These are phyloP conservation scores for Triticum dicoccoides DNA, from an alignment of 176 grass and related monocot species.

Conservation along the genomic window DNA sequence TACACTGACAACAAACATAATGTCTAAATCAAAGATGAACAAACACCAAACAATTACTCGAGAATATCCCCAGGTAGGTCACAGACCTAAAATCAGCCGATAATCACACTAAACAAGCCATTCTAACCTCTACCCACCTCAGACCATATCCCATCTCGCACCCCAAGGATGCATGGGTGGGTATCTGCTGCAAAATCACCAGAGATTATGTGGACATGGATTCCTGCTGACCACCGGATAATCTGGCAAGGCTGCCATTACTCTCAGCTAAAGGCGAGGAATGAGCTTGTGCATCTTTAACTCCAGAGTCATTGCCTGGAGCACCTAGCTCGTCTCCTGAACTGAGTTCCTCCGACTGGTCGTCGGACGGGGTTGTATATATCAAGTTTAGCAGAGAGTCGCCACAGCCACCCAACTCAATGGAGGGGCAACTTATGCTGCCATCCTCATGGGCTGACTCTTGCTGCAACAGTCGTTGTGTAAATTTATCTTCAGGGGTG, in stretches of 20 bases:
- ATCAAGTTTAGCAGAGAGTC: slow-evolving; percentile 61
- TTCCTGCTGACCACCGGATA: slow-evolving; percentile 47
- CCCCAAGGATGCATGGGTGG: slow-evolving; percentile 26
- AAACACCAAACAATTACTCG: slow-evolving; percentile 24
- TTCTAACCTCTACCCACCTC: slow-evolving; percentile 28
- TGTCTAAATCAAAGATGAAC: slow-evolving; percentile 23
- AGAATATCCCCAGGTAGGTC: slow-evolving; percentile 33
- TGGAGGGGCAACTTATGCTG: slow-evolving; percentile 75
- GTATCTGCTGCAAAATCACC: slow-evolving; percentile 7
- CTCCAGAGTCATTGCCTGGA: slow-evolving; percentile 50
- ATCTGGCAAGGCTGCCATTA: slow-evolving; percentile 47
- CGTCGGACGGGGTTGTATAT: slow-evolving; percentile 40
- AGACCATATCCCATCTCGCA: neutral
- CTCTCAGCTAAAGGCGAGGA: slow-evolving; percentile 45
- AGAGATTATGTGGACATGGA: slow-evolving; percentile 32
- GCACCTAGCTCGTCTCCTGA: slow-evolving; percentile 48
- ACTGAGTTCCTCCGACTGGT: slow-evolving; percentile 52
- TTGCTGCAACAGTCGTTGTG: slow-evolving; percentile 44
- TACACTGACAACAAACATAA: slow-evolving; percentile 38
- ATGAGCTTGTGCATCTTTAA: slow-evolving; percentile 34
- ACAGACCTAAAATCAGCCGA: slow-evolving; percentile 53
- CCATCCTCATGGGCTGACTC: slow-evolving; percentile 55
- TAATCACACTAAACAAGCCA: slow-evolving; percentile 35
- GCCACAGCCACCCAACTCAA: slow-evolving; percentile 86
- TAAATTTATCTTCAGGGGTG: slow-evolving; percentile 53